Evolutionary conservation across 176 grass and related monocot species (phyloP).

Genomic region (Juncus effusus): DNA sequence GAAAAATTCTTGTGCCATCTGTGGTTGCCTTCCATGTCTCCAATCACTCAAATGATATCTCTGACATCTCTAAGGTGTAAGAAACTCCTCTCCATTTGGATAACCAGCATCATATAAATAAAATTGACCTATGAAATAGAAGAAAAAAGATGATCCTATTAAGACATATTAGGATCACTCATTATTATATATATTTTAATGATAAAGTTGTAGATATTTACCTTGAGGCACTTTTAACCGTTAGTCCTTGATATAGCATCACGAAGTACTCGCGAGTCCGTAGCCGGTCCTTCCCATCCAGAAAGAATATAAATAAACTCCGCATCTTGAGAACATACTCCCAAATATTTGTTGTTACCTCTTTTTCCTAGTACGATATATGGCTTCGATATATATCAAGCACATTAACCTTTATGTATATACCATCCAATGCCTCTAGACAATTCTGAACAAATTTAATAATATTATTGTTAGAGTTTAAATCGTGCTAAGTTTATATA

Average conservation of each 20-base stretch:
- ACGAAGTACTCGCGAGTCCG: not conserved
- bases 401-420: not conserved
- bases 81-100: constrained; percentile 19
- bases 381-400: not conserved
- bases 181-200: not conserved
- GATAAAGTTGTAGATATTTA: not conserved
- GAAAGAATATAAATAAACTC: constrained; percentile 2
- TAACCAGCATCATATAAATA: constrained; percentile 19
- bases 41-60: constrained; percentile 9
- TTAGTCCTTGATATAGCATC: not conserved
- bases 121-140: not conserved
- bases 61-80: constrained; percentile 10
- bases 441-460: constrained; percentile 8
- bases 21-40: not conserved
- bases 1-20: constrained; percentile 3
- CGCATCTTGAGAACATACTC: constrained; percentile 1
- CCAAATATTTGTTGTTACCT: constrained; percentile 17
- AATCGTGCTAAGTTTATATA: not conserved
- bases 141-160: not conserved
- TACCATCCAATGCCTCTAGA: constrained; percentile 6
- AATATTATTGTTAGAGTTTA: constrained; percentile 2
- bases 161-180: no score
- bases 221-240: not conserved
- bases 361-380: constrained; percentile 1
- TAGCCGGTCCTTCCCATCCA: not conserved